These are phyloP conservation scores for Abelmoschus esculentus DNA, from an alignment of 345 rosid genomes.

Conservation along the genomic window DNA sequence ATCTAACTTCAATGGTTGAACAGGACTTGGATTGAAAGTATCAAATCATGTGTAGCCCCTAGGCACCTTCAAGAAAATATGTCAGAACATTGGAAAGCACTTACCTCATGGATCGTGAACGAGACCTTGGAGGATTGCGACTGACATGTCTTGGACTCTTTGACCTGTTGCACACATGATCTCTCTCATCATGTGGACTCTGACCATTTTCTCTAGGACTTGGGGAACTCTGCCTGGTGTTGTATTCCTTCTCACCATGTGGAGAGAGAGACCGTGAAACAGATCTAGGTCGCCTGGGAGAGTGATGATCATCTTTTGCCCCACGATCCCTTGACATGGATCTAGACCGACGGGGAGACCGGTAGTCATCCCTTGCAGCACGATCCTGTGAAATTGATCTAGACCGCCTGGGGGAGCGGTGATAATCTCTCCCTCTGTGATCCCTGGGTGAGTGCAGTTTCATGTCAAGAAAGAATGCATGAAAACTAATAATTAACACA, in stretches of 20 bases:
- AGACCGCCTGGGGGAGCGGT: constrained; percentile 43
- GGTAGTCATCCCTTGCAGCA: constrained; percentile 32
- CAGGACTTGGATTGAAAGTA: neutral
- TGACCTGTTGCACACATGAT: constrained; percentile 32
- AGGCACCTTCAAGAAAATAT: neutral
- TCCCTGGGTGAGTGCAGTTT: constrained; percentile 39
- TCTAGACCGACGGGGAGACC: constrained; percentile 46
- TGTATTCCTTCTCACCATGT: constrained; percentile 31
- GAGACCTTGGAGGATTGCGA: constrained; percentile 44
- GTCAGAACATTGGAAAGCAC: neutral
- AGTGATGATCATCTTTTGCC: constrained; percentile 35
- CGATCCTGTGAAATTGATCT: constrained; percentile 46
- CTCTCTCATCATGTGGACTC: constrained; percentile 35
- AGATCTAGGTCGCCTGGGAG: constrained; percentile 49
- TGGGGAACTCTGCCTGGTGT: constrained; percentile 34
- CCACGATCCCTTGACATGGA: constrained; percentile 51
- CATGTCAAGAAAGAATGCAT: constrained; percentile 5
- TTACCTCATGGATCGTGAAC: constrained; percentile 49
- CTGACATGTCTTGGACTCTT: constrained; percentile 35
- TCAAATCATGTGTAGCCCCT: neutral
- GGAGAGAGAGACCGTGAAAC: constrained; percentile 47
- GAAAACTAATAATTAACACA: constrained; percentile 3
- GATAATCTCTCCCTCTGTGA: constrained; percentile 30
- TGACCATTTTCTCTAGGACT: constrained; percentile 41
- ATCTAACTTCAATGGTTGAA: neutral